Conservation (phyloP, 2,329 filamentous ascomycete genomes). For the Neofusicoccum sp. region DNA sequence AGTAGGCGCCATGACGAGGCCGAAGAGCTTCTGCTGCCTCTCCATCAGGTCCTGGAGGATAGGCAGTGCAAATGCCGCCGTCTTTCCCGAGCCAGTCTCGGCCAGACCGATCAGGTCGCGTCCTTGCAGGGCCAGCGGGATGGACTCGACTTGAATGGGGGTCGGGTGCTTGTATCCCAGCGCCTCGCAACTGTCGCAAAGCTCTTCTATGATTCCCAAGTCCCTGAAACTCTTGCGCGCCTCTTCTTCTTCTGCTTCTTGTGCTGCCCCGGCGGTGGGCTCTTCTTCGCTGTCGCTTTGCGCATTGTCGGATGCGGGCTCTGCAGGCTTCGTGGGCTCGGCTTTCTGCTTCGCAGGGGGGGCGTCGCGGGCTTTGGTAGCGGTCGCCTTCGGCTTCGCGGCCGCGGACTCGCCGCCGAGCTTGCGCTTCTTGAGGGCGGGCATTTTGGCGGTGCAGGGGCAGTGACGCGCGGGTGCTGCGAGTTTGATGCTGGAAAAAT, state of each 20-base stretch:
- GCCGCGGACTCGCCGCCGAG: constrained; percentile 25
- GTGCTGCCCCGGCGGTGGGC: constrained; percentile 23
- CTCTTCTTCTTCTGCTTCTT: constrained; percentile 23
- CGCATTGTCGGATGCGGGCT: constrained; percentile 21
- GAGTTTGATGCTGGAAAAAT: not conserved
- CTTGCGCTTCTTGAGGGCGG: constrained; percentile 44
- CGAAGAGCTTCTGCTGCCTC: constrained; percentile 80
- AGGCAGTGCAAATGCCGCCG: constrained; percentile 88
- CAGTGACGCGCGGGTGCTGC: not conserved
- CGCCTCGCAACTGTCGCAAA: constrained; percentile 82
- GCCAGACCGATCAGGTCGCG: constrained; percentile 91
- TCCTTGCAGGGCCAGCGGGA: constrained; percentile 74
- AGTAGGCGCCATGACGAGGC: constrained; percentile 88
- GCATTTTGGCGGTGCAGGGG: constrained; percentile 31
- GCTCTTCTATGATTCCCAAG: constrained; percentile 75
- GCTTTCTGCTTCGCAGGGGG: not conserved
- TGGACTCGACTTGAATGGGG: constrained; percentile 82
- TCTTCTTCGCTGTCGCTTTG: constrained; percentile 24
- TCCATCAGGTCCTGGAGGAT: constrained; percentile 88
- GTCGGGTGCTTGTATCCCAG: constrained; percentile 85
- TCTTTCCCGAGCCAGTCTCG: constrained; percentile 95
- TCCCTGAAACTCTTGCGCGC: constrained; percentile 65
- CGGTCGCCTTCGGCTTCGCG: not conserved
- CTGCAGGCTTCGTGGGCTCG: constrained; percentile 21
- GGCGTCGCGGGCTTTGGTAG: not conserved